A percentile compares a stretch with the other conserved stretches of the same genome.
phyloP scores from a whole-genome alignment of 306 rosid species.

The Trifolium fragiferum region DNA sequence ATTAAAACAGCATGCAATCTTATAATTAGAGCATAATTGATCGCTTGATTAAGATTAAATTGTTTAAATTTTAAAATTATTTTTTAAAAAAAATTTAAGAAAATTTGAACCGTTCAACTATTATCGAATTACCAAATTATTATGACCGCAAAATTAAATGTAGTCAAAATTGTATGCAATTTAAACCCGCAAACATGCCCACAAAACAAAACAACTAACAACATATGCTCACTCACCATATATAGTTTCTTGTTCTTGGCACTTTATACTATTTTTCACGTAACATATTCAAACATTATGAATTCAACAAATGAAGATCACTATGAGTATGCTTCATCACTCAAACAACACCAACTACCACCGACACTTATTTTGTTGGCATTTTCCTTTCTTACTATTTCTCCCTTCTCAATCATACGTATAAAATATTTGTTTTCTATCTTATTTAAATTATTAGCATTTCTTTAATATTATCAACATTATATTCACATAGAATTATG shows the following conservation, averaged over 20 bases:
- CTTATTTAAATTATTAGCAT: too few relatives aligned
- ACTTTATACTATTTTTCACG: background rate
- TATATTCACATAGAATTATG: background rate
- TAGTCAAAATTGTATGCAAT: too few relatives aligned
- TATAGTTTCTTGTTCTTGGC: too few relatives aligned
- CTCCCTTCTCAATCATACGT: background rate
- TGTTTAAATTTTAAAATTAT: too few relatives aligned
- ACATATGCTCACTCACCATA: background rate
- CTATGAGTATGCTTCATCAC: background rate
- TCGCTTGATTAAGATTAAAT: too few relatives aligned
- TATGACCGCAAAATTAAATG: background rate
- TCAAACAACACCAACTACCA: conserved; percentile 1
- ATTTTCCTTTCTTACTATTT: background rate
- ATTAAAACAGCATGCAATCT: too few relatives aligned
- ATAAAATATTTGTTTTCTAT: background rate
- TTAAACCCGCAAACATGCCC: background rate
- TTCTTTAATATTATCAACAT: background rate
- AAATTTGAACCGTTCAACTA: too few relatives aligned
- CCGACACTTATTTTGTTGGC: conserved; percentile 33
- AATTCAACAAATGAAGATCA: background rate
- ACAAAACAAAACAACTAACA: background rate
- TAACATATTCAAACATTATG: background rate
- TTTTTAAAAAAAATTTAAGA: too few relatives aligned
- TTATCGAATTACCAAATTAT: too few relatives aligned
- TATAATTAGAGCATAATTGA: too few relatives aligned